Percentiles rank a stretch among this genome's conserved stretches.
Conservation (phyloP, 2,329 filamentous ascomycete genomes). For the Bretziella fagacearum region DNA sequence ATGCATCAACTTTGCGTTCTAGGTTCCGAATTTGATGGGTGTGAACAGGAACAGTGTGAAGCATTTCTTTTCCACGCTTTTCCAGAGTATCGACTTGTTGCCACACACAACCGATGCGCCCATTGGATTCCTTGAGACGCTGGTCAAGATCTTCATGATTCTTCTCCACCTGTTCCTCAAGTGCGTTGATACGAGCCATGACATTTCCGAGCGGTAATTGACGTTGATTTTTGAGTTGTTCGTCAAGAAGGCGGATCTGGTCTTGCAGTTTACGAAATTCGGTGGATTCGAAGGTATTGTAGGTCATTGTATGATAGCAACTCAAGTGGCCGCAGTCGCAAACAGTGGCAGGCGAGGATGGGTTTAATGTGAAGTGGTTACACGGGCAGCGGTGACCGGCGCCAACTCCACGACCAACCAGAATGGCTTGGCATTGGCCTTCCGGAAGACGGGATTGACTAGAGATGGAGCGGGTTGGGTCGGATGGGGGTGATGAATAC, state of each 20-base stretch:
- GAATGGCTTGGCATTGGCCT: slow-evolving; percentile 42
- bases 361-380: slow-evolving; percentile 38
- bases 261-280: slow-evolving; percentile 34
- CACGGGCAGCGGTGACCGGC: slow-evolving; percentile 39
- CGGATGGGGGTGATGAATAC: slow-evolving; percentile 17
- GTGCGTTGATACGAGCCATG: slow-evolving; percentile 29
- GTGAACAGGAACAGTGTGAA: slow-evolving; percentile 12
- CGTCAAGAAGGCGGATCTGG: slow-evolving; percentile 29
- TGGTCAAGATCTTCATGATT: slow-evolving; percentile 33
- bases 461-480: slow-evolving; percentile 16
- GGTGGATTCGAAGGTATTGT: slow-evolving; percentile 27
- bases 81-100: slow-evolving; percentile 31
- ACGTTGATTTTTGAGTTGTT: slow-evolving; percentile 25
- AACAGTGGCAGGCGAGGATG: slow-evolving; percentile 33
- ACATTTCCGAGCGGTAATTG: slow-evolving; percentile 25
- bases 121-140: slow-evolving; percentile 38
- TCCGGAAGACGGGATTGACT: slow-evolving; percentile 30
- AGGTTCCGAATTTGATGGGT: slow-evolving; percentile 8
- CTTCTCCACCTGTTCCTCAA: slow-evolving; percentile 39
- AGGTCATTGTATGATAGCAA: slow-evolving; percentile 38
- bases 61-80: slow-evolving; percentile 17
- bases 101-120: slow-evolving; percentile 38
- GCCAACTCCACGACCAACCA: slow-evolving; percentile 38
- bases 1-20: slow-evolving; percentile 16
- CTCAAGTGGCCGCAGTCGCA: slow-evolving; percentile 44